Conservation (phyloP, 495 filamentous ascomycete species). For the Penicillium crystallinum region DNA sequence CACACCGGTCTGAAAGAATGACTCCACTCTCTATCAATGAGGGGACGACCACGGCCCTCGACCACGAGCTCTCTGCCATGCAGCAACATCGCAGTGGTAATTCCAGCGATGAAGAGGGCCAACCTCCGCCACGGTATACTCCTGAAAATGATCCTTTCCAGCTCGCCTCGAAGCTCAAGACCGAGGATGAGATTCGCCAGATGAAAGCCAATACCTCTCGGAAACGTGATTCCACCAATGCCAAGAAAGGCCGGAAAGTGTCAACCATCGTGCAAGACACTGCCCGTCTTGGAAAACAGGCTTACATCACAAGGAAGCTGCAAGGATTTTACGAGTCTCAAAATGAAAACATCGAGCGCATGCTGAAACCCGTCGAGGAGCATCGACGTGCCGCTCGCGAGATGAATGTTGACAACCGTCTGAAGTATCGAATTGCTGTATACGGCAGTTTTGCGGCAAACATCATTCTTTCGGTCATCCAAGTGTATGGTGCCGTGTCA, state of each 20-base stretch:
- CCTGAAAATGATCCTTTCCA: slow-evolving; percentile 71
- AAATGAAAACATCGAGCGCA: slow-evolving; percentile 86
- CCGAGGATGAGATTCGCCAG: slow-evolving; percentile 66
- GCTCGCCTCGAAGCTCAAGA: slow-evolving; percentile 74
- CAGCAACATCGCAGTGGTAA: slow-evolving; percentile 26
- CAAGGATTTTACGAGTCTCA: slow-evolving; percentile 85
- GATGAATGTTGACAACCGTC: slow-evolving; percentile 70
- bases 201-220: slow-evolving; percentile 80
- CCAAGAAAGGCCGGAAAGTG: slow-evolving; percentile 33
- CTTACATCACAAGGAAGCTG: slow-evolving; percentile 54
- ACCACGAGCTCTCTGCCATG: slow-evolving; percentile 17
- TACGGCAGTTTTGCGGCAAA: slow-evolving; percentile 88
- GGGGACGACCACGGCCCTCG: slow-evolving; percentile 35
- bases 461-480: slow-evolving; percentile 67
- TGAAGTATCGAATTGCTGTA: slow-evolving; percentile 85
- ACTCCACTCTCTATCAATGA: slow-evolving; percentile 22
- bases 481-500: slow-evolving; percentile 82
- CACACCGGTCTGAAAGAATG: slow-evolving; percentile 20
- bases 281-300: slow-evolving; percentile 21
- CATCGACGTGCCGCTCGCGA: slow-evolving; percentile 76
- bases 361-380: slow-evolving; percentile 91
- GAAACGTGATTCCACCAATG: slow-evolving; percentile 57
- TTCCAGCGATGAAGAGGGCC: slow-evolving; percentile 59
- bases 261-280: slow-evolving; percentile 14
- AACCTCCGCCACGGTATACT: slow-evolving; percentile 54